Base-by-base conservation (phyloP, 2,329 filamentous ascomycete species). In the Trichophaea hybrida region DNA sequence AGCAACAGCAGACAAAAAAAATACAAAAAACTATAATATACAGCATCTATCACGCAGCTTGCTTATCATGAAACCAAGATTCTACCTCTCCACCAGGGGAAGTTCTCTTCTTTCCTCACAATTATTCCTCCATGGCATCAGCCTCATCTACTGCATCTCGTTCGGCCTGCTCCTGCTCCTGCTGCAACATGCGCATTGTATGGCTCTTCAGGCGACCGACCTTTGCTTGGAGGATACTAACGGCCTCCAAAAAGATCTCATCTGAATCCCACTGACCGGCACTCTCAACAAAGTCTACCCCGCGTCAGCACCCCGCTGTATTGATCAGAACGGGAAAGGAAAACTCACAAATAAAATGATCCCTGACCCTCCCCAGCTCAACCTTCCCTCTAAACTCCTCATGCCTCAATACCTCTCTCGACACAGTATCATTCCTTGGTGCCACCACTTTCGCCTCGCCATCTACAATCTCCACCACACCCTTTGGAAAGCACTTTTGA, bases 351-450 rank as follows among this genome's bases (percentile, higher is more conserved):
- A 98, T 97, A 73, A 98, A 98, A 75, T 98, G 94, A 72, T 98
- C 93, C 65, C 89, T 79, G 68, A 89, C 77, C 58, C 94, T 80
- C 48, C 93, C 93, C 35, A 98, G 80, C 77, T 89, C 90, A 65
- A 98, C 93, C 77, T 96, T 98, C 71, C 83, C 87, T 73, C 93
- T 82, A 75, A 98, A 97, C 74, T 97, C 93, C 32, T 84, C 78
- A 71, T 98, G 91, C 54, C 93, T 82, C 70, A 98, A 74, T 69
- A 86, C 93, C 75, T 98, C 94, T 66, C 93, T 81, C 73, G 86
- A 94, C 63, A 98, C 91, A 0, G 91, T 97, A 72, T 98, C 94
- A 69, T 86, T 87, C 83, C 96, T 94, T 1, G 91, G 76, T 72
- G 97, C 84, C 64, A 76, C 75, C 1, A 98, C 91, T 0, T 95